Evolutionary conservation across 768 basidiomycete genomes (phyloP), one percentile per base, ranked within the genome.

Genomic region (Dioszegia hungarica): DNA sequence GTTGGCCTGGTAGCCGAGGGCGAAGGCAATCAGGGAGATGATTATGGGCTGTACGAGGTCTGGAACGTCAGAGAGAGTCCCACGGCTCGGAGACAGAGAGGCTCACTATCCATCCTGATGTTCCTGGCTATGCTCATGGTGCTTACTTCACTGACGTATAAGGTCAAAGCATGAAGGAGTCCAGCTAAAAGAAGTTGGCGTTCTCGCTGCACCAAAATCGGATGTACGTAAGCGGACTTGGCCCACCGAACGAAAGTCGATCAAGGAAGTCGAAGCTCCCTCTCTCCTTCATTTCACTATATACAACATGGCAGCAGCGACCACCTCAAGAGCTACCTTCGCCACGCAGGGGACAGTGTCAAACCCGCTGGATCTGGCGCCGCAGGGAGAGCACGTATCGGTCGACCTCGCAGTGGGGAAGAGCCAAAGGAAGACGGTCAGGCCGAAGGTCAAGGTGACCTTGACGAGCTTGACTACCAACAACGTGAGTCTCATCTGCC

Each of bases 401-500:
- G 57, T 73, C 37, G 37, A 62, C 14, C 37, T 70, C 8, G 54
- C 54, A 22, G 61, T 51, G n/a, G 54, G 49, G 9, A 27, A 38
- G 22, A 50, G 44, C 19, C 60, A 59, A 48, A 39, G 59, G 11
- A 71, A 66, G 52, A 50, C 48, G 14, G 59, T 70, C 27, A 60
- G 61, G 41, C 72, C 72, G 5, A 64, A 68, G 44, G 63, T 63
- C 25, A 73, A 73, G 48, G 70, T 69, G 15, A 75, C 74, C 3
- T 52, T 73, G 57, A 75, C 74, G 8, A 73, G 72, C 55, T 52
- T 75, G 62, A 75, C 74, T 2, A 45, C 57, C 48, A 69, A 75
- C 61, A 75, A 75, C 40, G 74, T 75, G 62, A 64, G 73, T 61
- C 5, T 50, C 24, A 20, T 8, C 3, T 31, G 17, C 17, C 6